Base-by-base conservation (phyloP, 1,284 basidiomycete species). In the Sporisorium sorghi region DNA sequence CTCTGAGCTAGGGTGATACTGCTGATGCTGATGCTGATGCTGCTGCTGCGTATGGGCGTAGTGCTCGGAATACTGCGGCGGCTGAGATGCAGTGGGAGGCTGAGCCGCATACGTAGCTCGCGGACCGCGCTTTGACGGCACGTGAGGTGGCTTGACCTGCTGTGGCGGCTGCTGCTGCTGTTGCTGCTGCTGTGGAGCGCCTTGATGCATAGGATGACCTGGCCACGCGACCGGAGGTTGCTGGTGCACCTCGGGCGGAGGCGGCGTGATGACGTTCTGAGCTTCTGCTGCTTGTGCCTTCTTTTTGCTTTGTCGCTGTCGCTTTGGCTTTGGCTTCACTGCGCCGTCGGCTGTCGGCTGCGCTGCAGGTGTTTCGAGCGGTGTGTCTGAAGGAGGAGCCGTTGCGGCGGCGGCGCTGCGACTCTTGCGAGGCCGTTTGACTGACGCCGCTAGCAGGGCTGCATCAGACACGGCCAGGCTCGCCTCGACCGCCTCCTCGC, bases 71-170 rank as follows among this genome's bases (percentile, higher is more conserved):
- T 53, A 53, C 4, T 52, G 61, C 50, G 37, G 35, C 4, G 50
- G 46, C 14, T 57, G 46, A 7, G 51, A 35, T 10, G 21, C 26
- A n/a, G 19, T 28, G 21, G 68, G 61, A 19, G 44, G 49, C 30
- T 71, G 68, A 30, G 68, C 44, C 9, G 68, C 58, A 30, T 71
- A 71, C 8, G 68, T 64, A 7, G 61, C 58, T 15, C 68, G 58
- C 3, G 62, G 61, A 40, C 61, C 68, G 26, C 68, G 57, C 33
- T 68, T 62, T 24, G 59, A 32, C 9, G 64, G 57, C 8, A 43
- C 26, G 5, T 23, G 54, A 4, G 40, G 15, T 21, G 39, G 26
- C 42, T 58, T 55, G 17, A 11, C 21, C 26, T 49, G 56, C n/a
- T 40, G 51, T 15, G 28, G 61, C 40, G 50, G 66, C 17, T 46